phyloP scores from a whole-genome alignment of 805 yeast species.

The Ogataea wickerhamii region DNA sequence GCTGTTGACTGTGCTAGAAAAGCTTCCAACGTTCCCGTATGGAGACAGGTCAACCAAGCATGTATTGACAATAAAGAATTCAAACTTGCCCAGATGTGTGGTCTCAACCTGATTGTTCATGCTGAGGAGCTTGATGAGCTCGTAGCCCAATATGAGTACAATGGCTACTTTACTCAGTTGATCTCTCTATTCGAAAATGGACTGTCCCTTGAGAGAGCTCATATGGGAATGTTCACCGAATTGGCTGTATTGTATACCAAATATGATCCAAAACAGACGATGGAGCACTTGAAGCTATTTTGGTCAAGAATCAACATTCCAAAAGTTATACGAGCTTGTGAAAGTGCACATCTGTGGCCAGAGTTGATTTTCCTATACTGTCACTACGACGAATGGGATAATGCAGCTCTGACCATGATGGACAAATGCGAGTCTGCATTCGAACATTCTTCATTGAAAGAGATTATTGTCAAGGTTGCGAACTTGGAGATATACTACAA shows the following conservation, averaged over 20 bases:
- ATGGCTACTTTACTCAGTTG: conserved; percentile 89
- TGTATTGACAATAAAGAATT: conserved; percentile 94
- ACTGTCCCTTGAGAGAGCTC: conserved; percentile 94
- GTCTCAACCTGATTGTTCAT: conserved; percentile 92
- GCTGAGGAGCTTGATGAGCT: conserved; percentile 95
- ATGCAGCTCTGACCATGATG: conserved; percentile 95
- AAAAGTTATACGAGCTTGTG: conserved; percentile 91
- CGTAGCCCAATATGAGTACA: conserved; percentile 79
- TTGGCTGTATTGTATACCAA: conserved; percentile 87
- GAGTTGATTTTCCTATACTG: conserved; percentile 94
- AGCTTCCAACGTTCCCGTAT: conserved; percentile 87
- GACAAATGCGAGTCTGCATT: conserved; percentile 90
- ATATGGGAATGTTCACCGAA: conserved; percentile 99
- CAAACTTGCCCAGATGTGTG: conserved; percentile 97
- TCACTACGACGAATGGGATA: conserved; percentile 99
- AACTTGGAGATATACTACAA: conserved; percentile 96
- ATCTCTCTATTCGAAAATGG: conserved; percentile 94
- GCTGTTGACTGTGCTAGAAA: conserved; percentile 99
- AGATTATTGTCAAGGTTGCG: conserved; percentile 88
- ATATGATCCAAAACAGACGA: conserved; percentile 82
- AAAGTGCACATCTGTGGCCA: conserved; percentile 91
- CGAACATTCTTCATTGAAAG: conserved; percentile 92
- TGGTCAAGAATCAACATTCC: conserved; percentile 99
- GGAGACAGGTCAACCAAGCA: conserved; percentile 97
- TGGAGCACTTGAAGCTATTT: conserved; percentile 95